These are phyloP conservation scores for Rhizopus delemar DNA, from an alignment of 371 early-diverging fungal genomes.

Conservation along the genomic window DNA sequence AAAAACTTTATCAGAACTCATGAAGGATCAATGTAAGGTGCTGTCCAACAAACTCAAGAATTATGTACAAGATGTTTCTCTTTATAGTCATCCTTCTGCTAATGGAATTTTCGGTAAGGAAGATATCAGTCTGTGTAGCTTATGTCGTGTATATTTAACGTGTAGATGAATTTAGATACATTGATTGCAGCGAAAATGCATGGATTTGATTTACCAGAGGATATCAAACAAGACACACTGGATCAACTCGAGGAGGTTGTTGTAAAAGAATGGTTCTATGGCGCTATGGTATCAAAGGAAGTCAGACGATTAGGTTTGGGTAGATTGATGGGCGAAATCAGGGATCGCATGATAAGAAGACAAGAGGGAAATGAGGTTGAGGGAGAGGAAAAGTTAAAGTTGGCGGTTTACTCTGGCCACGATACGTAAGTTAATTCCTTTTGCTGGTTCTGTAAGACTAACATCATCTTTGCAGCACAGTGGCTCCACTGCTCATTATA, in stretches of 20 bases:
- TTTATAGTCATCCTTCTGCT: slow-evolving; percentile 52
- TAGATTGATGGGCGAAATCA: slow-evolving; percentile 54
- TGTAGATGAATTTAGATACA: slow-evolving; percentile 31
- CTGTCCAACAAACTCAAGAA: slow-evolving; percentile 31
- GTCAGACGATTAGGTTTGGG: slow-evolving; percentile 56
- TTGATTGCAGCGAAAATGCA: slow-evolving; percentile 49
- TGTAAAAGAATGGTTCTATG: slow-evolving; percentile 49
- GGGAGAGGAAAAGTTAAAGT: slow-evolving; percentile 46
- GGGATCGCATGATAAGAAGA: slow-evolving; percentile 43
- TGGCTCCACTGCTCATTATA: slow-evolving; percentile 65
- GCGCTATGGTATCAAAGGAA: slow-evolving; percentile 32
- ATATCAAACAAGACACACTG: slow-evolving; percentile 39
- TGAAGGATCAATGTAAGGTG: slow-evolving; percentile 32
- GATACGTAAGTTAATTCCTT: slow-evolving; percentile 55
- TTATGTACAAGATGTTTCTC: slow-evolving; percentile 42
- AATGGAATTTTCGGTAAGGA: slow-evolving; percentile 49
- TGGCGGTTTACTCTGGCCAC: slow-evolving; percentile 78
- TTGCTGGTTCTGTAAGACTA: neutral
- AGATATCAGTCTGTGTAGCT: slow-evolving; percentile 6
- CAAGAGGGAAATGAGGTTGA: slow-evolving; percentile 35
- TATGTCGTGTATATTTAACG: neutral
- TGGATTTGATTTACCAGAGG: slow-evolving; percentile 52
- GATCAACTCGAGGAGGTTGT: slow-evolving; percentile 42
- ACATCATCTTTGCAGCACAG: slow-evolving; percentile 44
- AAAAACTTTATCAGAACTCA: slow-evolving; percentile 31